Evolutionary conservation across 768 basidiomycete species (phyloP), one percentile per base, ranked within the genome.

Genomic region (Holtermannia corniformis): DNA sequence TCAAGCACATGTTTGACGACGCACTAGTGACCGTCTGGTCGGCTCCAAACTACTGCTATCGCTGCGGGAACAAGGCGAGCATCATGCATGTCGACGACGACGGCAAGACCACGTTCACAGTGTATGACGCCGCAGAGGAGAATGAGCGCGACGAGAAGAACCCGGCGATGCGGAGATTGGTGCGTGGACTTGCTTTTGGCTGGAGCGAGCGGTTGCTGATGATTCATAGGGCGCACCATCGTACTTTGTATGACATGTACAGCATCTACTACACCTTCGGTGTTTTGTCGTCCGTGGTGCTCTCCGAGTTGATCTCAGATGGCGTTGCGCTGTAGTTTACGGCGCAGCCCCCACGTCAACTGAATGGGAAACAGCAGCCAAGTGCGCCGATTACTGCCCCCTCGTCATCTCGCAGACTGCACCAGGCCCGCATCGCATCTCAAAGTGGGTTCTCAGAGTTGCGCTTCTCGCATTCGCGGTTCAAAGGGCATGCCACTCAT

Each of bases 121-220:
- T 89, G 16, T 95, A 86, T 62, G 83, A 82, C 40, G 87, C 90
- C 1, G 91, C 91, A 1, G 79, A 78, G 59, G 91, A 93, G 78
- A 95, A 95, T 63, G 83, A 87, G 65, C 76, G 82, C 55, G 90
- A 93, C 72, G 79, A 82, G 62, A 83, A 83, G 40, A 82, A 84
- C 75, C 84, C 84, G 48, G 72, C 70, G 65, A 79, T 81, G 37
- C 75, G 86, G 68, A 78, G 82, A 62, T 75, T 83, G 78, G 89
- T 88, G 65, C 69, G 84, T 67, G 1, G 13, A 4, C 14, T 14
- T 20, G 21, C 23, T 21, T 16, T 23, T 7, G 27, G 47, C 52
- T 49, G 14, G 28, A n/a, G n/a, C n/a, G 21, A 0, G 5, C 27
- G 37, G 3, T 14, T 28, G 47, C 4, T 14, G 23, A 13, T 26